These are phyloP conservation scores for Diaporthe australafricana DNA, from an alignment of 2,329 filamentous ascomycete genomes.

Conservation along the genomic window DNA sequence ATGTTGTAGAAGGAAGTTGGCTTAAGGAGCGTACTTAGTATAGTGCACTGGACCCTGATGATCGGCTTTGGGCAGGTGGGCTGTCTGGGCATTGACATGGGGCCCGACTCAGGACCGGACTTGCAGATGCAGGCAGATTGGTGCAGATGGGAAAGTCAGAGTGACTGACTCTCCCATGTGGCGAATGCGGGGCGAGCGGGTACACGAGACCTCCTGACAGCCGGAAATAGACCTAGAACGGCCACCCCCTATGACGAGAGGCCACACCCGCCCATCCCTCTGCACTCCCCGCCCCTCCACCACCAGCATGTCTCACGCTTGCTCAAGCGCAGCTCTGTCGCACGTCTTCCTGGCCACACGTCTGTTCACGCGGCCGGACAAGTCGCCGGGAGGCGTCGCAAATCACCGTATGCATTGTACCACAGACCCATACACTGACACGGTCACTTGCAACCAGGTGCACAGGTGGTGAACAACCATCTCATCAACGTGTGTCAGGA, in stretches of 20 bases:
- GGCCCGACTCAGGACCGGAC: background rate
- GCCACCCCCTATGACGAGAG: background rate
- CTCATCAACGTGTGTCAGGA: background rate
- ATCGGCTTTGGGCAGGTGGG: background rate
- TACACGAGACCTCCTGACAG: conserved; percentile 12
- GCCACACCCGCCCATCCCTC: background rate
- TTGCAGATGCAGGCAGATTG: background rate
- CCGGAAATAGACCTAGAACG: background rate
- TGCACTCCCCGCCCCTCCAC: background rate
- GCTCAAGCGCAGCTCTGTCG: background rate
- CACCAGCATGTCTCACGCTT: background rate
- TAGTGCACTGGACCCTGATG: conserved; percentile 13
- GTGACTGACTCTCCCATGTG: conserved; percentile 26
- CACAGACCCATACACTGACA: background rate
- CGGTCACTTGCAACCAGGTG: background rate
- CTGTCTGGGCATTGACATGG: conserved; percentile 11
- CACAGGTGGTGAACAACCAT: background rate
- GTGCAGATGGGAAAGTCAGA: conserved; percentile 10
- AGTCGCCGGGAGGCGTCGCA: background rate
- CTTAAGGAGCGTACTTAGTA: background rate
- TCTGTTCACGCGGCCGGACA: background rate
- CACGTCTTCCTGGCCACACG: background rate
- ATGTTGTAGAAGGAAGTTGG: background rate
- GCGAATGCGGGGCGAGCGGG: conserved; percentile 26
- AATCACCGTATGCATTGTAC: too few species aligned